phyloP scores from a whole-genome alignment of 768 basidiomycete species.

The Collybiopsis luxurians region DNA sequence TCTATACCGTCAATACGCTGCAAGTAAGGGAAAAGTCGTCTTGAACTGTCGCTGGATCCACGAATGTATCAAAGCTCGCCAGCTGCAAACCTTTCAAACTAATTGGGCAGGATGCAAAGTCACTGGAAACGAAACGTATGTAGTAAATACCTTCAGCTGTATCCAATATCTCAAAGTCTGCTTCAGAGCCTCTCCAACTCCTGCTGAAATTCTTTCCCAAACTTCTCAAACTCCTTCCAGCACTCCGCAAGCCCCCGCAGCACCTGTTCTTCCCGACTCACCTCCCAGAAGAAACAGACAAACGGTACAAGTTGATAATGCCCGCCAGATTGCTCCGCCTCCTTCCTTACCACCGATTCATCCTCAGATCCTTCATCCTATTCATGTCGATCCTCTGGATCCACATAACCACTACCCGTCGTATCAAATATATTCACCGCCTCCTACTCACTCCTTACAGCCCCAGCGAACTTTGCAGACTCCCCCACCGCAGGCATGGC shows the following conservation, averaged over 20 bases:
- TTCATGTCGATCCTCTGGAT: slow-evolving; percentile 23
- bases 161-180: slow-evolving; percentile 8
- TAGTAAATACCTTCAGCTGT: neutral
- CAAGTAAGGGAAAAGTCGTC: slow-evolving; percentile 78
- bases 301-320: slow-evolving; percentile 7
- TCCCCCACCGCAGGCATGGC: slow-evolving; percentile 63
- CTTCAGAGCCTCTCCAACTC: slow-evolving; percentile 15
- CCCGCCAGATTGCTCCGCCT: slow-evolving; percentile 5
- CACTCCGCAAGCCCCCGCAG: slow-evolving; percentile 11
- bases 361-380: slow-evolving; percentile 14
- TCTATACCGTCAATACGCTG: slow-evolving; percentile 73
- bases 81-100: slow-evolving; percentile 69
- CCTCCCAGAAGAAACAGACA: slow-evolving; percentile 8
- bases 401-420: slow-evolving; percentile 20
- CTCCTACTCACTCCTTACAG: slow-evolving; percentile 22
- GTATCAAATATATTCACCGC: slow-evolving; percentile 24
- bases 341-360: slow-evolving; percentile 12
- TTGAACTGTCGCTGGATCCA: slow-evolving; percentile 73
- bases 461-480: slow-evolving; percentile 42
- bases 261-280: slow-evolving; percentile 9
- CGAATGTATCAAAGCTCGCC: slow-evolving; percentile 68
- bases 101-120: slow-evolving; percentile 85
- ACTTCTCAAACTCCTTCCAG: slow-evolving; percentile 9
- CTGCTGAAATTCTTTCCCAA: slow-evolving; percentile 14
- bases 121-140: slow-evolving; percentile 69